These are phyloP conservation scores for Friedmanniomyces endolithicus DNA, from an alignment of 495 filamentous ascomycete species.

Conservation along the genomic window DNA sequence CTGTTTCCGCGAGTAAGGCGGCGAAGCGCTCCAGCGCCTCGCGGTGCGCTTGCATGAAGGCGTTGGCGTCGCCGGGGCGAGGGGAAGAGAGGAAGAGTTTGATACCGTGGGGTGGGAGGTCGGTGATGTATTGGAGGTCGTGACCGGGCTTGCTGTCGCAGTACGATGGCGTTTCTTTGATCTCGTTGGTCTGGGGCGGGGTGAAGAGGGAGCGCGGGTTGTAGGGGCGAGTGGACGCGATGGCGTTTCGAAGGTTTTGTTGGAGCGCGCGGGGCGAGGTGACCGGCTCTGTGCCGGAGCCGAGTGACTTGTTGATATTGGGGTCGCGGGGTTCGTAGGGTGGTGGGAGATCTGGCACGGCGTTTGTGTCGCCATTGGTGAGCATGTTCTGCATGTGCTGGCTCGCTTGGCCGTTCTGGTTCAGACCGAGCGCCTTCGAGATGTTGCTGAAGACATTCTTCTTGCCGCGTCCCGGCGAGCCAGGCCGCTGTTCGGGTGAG, in stretches of 20 bases:
- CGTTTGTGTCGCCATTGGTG: background rate
- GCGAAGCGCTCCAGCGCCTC: conserved; percentile 58
- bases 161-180: conserved; percentile 78
- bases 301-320: conserved; percentile 13
- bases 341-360: conserved; percentile 25
- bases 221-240: conserved; percentile 69
- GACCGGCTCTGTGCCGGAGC: conserved; percentile 13
- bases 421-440: conserved; percentile 14
- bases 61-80: conserved; percentile 35
- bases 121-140: conserved; percentile 60
- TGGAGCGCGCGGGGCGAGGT: conserved; percentile 36
- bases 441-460: conserved; percentile 16
- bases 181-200: conserved; percentile 54
- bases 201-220: conserved; percentile 58
- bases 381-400: conserved; percentile 21
- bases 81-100: conserved; percentile 55
- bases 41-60: conserved; percentile 52
- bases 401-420: background rate
- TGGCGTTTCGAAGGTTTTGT: conserved; percentile 64
- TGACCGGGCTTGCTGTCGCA: conserved; percentile 74
- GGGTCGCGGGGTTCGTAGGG: conserved; percentile 37
- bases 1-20: conserved; percentile 54
- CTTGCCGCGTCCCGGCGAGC: conserved; percentile 9
- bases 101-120: conserved; percentile 39
- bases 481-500: conserved; percentile 12